phyloP scores from a whole-genome alignment of 352 stramenopile genomes.

The Phytophthora idaei region DNA sequence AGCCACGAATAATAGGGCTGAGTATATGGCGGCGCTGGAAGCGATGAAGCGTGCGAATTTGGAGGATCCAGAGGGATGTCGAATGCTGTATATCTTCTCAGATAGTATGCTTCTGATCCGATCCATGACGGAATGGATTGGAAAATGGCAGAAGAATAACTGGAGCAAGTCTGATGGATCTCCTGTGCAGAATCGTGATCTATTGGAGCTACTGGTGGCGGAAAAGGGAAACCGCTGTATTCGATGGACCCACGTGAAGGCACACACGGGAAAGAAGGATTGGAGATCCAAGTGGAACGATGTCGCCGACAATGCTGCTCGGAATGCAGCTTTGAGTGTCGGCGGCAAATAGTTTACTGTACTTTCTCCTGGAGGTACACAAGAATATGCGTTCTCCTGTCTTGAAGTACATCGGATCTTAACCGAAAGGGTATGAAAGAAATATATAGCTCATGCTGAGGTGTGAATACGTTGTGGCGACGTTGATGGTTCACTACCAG shows the following conservation, averaged over 20 bases:
- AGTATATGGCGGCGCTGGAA: conserved; percentile 64
- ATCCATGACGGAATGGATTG: conserved; percentile 81
- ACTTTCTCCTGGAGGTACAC: too few species aligned
- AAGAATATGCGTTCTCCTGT: too few species aligned
- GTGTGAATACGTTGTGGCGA: too few species aligned
- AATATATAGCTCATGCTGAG: too few species aligned
- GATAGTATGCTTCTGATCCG: conserved; percentile 82
- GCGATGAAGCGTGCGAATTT: conserved; percentile 71
- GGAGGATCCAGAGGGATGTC: conserved; percentile 39
- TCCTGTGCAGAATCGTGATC: conserved; percentile 64
- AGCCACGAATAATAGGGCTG: conserved; percentile 60
- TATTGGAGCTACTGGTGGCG: conserved; percentile 61
- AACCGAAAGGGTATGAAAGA: too few species aligned
- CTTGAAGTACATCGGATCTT: too few species aligned
- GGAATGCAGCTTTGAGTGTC: conserved; percentile 33
- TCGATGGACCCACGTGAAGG: conserved; percentile 73
- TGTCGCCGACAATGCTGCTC: conserved; percentile 60
- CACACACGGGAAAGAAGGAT: conserved; percentile 58
- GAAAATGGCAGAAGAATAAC: conserved; percentile 60
- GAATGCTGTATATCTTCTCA: conserved; percentile 74
- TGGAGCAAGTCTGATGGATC: conserved; percentile 67
- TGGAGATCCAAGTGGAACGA: conserved; percentile 82
- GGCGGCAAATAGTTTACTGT: conserved; percentile 3
- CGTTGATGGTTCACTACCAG: background rate
- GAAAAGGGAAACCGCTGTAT: conserved; percentile 53